phyloP scores from a whole-genome alignment of 257 asterid genomes.

The Nicotiana obtusifolia region DNA sequence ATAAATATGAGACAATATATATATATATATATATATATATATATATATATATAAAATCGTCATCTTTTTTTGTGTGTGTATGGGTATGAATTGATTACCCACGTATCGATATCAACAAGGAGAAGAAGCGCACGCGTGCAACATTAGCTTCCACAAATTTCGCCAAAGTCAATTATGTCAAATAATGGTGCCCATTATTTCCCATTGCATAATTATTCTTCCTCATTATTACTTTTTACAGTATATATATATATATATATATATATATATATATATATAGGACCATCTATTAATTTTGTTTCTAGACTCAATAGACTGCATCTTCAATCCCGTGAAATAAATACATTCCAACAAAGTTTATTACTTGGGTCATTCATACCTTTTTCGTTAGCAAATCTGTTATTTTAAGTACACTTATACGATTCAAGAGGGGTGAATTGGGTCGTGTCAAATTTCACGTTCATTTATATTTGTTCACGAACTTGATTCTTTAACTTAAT shows the following conservation, averaged over 20 bases:
- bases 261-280: neutral
- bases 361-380: too few relatives aligned
- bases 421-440: neutral
- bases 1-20: too few relatives aligned
- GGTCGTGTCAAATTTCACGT: neutral
- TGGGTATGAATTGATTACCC: too few relatives aligned
- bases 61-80: too few relatives aligned
- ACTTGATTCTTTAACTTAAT: too few relatives aligned
- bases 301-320: neutral
- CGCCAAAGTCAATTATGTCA: conserved; percentile 14
- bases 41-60: too few relatives aligned
- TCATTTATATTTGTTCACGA: neutral
- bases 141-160: conserved; percentile 20
- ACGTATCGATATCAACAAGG: neutral
- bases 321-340: neutral
- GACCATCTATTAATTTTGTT: neutral
- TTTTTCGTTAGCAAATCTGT: too few relatives aligned
- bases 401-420: too few relatives aligned
- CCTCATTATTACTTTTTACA: conserved; percentile 16
- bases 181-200: conserved; percentile 18
- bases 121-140: conserved; percentile 29
- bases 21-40: too few relatives aligned
- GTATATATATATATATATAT: neutral
- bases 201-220: conserved; percentile 23
- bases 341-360: neutral